Base-by-base conservation (phyloP, 169 alveolate genomes). In the Miamiensis avidus region DNA sequence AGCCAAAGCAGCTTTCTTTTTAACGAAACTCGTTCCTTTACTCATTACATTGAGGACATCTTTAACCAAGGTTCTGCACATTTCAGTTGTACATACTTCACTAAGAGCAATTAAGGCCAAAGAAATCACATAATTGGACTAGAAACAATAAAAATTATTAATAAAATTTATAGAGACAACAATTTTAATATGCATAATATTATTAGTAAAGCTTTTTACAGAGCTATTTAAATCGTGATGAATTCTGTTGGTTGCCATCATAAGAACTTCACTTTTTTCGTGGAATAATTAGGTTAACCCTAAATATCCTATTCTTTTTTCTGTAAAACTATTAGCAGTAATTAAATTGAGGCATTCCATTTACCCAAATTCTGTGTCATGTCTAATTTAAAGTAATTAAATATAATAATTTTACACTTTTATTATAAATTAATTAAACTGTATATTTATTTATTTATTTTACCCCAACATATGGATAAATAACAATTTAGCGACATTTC, bases 71-170 rank as follows among this genome's bases (percentile, higher is more conserved):
- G 98, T 98, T 90, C 99, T 91, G 86, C 99, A 98, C 99, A 99
- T 99, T 83, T 99, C 99, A 65, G 96, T 94, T 74, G 99, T 98
- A 33, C 99, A 99, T 29, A 98, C 97, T 94, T 98, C 99, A n/a
- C 99, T 99, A 77, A 99, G 87, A 20, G 99, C 99, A 77, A 98
- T 95, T 31, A 99, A 93, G n/a, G 99, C 99, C 74, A 99, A 89
- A n/a, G 99, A 99, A 33, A 98, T 97, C 49, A 98, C 96, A 33
- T 89, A 93, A 78, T 95, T 92, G 81, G 86, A 77, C 82, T 82
- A 64, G 15, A 64, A 16, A 49, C 0, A 65, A 49, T 49, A 49
- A 49, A 49, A 49, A 49, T 49, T 49, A 49, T 11, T 49, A 49
- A 11, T 49, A 11, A 49, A 49, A 49, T 49, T 49, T 11, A 11